Base-by-base conservation (phyloP, 176 grass and related monocot genomes). In the Juncus inflexus region DNA sequence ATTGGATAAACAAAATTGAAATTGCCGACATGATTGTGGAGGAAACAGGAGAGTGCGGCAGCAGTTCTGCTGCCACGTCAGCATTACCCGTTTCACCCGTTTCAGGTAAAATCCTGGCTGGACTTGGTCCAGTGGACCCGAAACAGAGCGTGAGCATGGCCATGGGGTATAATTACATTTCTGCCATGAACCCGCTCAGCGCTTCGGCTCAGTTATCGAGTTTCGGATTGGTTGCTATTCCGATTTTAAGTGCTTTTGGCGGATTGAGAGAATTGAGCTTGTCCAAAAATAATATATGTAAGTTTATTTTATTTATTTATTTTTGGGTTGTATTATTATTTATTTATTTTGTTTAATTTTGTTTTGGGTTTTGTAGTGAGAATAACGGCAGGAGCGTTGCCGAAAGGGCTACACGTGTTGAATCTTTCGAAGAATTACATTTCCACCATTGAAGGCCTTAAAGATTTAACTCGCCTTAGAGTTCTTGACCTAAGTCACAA, bases 331-430 rank as follows among this genome's bases (percentile, higher is more conserved):
- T 36, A n/a, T 12, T 50, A 54, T 11, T 1, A 50, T 58, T 35
- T 61, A 60, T 58, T 67, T 7, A 56, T 64, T 68, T 73, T 12
- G 53, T 55, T 35, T 40, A 4, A 63, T 74, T 37, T 35, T 38
- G 39, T 75, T 37, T 13, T 49, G 12, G 83, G 52, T 75, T 86
- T 45, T 19, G 15, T 82, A 97, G 94, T 91, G 69, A 77, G 80
- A 57, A 71, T 97, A 81, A 86, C 94, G 45, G 60, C 82, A 67
- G 94, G 94, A 63, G 70, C 80, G 76, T 72, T 97, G 79, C 94
- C 94, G 9, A 97, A 75, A 78, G 94, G 94, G 57, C 82, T 97
- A 64, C 94, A 97, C 70, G 83, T 89, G 94, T 75, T 97, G 79
- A 97, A 90, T 64, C 72, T 97, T 57, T 91, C 88, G 2, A 97